phyloP scores from a whole-genome alignment of 306 rosid genomes.

The Acacia melanoxylon region DNA sequence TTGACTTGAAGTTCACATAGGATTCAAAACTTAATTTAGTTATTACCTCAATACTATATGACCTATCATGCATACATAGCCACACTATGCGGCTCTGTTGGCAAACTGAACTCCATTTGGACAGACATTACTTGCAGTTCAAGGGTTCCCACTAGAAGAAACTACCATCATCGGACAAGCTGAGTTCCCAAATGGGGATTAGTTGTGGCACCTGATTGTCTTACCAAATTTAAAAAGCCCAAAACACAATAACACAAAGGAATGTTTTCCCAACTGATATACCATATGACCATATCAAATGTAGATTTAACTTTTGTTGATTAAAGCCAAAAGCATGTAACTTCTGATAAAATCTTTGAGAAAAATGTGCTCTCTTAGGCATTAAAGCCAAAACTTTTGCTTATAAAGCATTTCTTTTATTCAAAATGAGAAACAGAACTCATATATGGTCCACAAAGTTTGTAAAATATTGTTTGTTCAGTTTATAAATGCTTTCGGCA shows the following conservation, averaged over 20 bases:
- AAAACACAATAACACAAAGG: not conserved
- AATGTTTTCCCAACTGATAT: too few species aligned
- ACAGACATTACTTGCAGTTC: not conserved
- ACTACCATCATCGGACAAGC: not conserved
- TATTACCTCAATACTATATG: not conserved
- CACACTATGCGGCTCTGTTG: not conserved
- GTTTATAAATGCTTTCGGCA: too few species aligned
- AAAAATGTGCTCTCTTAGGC: not conserved
- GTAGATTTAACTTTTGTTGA: not conserved
- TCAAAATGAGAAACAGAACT: too few species aligned
- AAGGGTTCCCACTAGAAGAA: not conserved
- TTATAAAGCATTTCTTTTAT: too few species aligned
- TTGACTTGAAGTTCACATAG: not conserved
- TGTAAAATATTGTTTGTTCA: too few species aligned
- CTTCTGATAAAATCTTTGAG: not conserved
- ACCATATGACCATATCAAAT: too few species aligned
- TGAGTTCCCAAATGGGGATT: not conserved
- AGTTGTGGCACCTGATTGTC: not conserved
- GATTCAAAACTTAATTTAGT: not conserved
- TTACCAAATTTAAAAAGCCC: not conserved
- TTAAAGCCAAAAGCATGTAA: not conserved
- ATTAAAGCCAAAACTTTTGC: too few species aligned
- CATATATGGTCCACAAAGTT: too few species aligned
- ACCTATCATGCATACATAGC: not conserved
- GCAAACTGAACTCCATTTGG: not conserved